These are phyloP conservation scores for Guadua angustifolia DNA, from an alignment of 176 grass and related monocot genomes.

Conservation along the genomic window DNA sequence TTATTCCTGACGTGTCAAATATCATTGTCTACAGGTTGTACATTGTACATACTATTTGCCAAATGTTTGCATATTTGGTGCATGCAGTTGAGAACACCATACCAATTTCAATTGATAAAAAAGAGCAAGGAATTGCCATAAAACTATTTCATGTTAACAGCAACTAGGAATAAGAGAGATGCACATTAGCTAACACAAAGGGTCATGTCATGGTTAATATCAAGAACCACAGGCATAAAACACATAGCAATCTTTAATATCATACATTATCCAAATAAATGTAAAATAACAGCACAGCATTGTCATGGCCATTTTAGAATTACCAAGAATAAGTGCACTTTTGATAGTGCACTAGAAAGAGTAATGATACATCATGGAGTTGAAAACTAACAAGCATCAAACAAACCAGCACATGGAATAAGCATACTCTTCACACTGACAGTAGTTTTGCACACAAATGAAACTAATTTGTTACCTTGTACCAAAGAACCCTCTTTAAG, in stretches of 20 bases:
- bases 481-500: slow-evolving; percentile 44
- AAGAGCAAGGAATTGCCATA: neutral
- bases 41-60: neutral
- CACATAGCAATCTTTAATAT: neutral
- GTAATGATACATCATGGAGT: neutral
- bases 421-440: slow-evolving; percentile 28
- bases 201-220: neutral
- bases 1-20: neutral
- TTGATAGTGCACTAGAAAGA: neutral
- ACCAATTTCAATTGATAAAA: neutral
- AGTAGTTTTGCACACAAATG: slow-evolving; percentile 31
- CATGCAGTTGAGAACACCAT: neutral
- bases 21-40: neutral
- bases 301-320: neutral
- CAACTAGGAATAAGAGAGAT: neutral
- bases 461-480: slow-evolving; percentile 51
- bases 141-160: neutral
- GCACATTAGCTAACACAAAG: neutral
- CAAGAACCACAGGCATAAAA: slow-evolving; percentile 13
- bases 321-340: neutral
- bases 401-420: neutral
- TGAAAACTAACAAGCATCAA: slow-evolving; percentile 25
- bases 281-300: slow-evolving; percentile 20
- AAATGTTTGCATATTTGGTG: neutral
- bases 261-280: neutral